phyloP scores from a whole-genome alignment of 2,329 filamentous ascomycete species.

The Penicillium capsulatum region DNA sequence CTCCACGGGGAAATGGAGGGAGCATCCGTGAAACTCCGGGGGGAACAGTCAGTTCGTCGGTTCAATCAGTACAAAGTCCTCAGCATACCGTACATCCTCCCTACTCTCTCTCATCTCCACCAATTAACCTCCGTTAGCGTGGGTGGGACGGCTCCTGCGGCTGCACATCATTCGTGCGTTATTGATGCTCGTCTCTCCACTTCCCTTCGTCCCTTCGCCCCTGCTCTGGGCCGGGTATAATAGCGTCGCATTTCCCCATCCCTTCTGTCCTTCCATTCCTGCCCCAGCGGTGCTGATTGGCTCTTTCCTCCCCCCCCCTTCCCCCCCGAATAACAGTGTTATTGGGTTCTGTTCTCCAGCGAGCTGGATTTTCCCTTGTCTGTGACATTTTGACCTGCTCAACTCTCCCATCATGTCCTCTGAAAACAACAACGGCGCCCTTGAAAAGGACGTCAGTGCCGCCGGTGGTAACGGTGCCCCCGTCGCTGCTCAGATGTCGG shows the following conservation, averaged over 20 bases:
- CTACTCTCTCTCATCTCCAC: slow-evolving; percentile 10
- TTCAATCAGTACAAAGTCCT: too few species aligned
- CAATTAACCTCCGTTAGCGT: slow-evolving; percentile 20
- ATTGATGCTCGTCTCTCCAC: slow-evolving; percentile 19
- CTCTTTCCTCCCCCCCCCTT: slow-evolving; percentile 12
- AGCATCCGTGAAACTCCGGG: too few species aligned
- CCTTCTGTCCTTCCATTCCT: slow-evolving; percentile 9
- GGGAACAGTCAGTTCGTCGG: too few species aligned
- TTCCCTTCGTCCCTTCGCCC: slow-evolving; percentile 2
- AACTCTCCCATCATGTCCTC: slow-evolving; percentile 33
- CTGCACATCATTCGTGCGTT: slow-evolving; percentile 24
- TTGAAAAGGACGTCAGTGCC: slow-evolving; percentile 32
- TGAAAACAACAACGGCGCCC: slow-evolving; percentile 18
- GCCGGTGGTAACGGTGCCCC: slow-evolving; percentile 8
- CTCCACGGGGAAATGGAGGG: too few species aligned
- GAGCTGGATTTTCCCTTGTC: slow-evolving; percentile 20
- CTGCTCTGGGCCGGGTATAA: slow-evolving; percentile 14
- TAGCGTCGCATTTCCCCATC: slow-evolving; percentile 15
- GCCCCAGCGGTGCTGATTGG: slow-evolving; percentile 30
- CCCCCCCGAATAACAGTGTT: slow-evolving; percentile 22
- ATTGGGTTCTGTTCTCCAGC: slow-evolving; percentile 21
- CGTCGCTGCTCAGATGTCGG: slow-evolving; percentile 36
- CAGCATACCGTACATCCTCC: not conserved
- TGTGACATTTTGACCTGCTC: not conserved
- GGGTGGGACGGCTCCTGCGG: slow-evolving; percentile 16